Evolutionary conservation across 176 grass and related monocot genomes (phyloP).

Genomic region (Sorghum bicolor): Sorghum_bicolor_NCBIv3 NC_012870.2:80374001-80374500

Average conservation of each 20-base stretch:
- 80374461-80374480: slow-evolving; percentile 70
- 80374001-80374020: slow-evolving; percentile 77
- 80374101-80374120: slow-evolving; percentile 81
- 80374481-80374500: slow-evolving; percentile 80
- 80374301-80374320: slow-evolving; percentile 87
- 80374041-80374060: slow-evolving; percentile 93
- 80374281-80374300: slow-evolving; percentile 82
- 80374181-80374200: slow-evolving; percentile 79
- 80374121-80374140: slow-evolving; percentile 83
- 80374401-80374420: slow-evolving; percentile 76
- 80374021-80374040: slow-evolving; percentile 79
- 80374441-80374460: slow-evolving; percentile 80
- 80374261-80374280: slow-evolving; percentile 83
- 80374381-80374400: slow-evolving; percentile 76
- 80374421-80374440: slow-evolving; percentile 83
- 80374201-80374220: slow-evolving; percentile 75
- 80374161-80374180: slow-evolving; percentile 73
- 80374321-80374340: slow-evolving; percentile 86
- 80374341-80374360: slow-evolving; percentile 81
- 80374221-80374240: slow-evolving; percentile 95
- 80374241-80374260: slow-evolving; percentile 82
- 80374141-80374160: slow-evolving; percentile 94
- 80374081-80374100: slow-evolving; percentile 84
- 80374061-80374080: slow-evolving; percentile 80
- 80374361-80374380: slow-evolving; percentile 66